These are phyloP conservation scores for Aspergillus jensenii DNA, from an alignment of 2,329 filamentous ascomycete genomes.

Conservation along the genomic window DNA sequence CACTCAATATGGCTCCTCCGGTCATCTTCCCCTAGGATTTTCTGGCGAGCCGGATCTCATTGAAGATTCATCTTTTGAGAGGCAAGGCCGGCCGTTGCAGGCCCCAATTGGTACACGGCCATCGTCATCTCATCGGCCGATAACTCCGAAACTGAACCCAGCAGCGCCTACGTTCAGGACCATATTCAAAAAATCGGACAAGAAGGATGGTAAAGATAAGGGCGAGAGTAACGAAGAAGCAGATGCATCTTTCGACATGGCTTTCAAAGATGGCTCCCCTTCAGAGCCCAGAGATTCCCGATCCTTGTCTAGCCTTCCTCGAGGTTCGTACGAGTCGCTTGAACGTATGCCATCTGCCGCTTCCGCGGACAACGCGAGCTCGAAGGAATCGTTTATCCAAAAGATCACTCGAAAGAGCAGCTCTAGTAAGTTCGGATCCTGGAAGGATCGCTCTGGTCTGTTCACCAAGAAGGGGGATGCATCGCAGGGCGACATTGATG, in stretches of 20 bases:
- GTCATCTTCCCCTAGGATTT: slow-evolving; percentile 57
- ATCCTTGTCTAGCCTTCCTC: slow-evolving; percentile 45
- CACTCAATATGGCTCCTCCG: slow-evolving; percentile 72
- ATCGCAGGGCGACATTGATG: slow-evolving; percentile 45
- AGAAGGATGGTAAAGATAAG: slow-evolving; percentile 42
- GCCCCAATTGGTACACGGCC: slow-evolving; percentile 79
- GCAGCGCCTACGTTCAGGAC: slow-evolving; percentile 84
- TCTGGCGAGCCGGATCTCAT: slow-evolving; percentile 50
- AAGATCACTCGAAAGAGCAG: slow-evolving; percentile 53
- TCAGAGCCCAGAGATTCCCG: slow-evolving; percentile 46
- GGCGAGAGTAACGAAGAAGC: slow-evolving; percentile 36
- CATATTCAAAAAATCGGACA: slow-evolving; percentile 55
- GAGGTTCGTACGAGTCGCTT: slow-evolving; percentile 49
- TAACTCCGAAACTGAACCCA: slow-evolving; percentile 72
- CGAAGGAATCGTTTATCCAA: slow-evolving; percentile 52
- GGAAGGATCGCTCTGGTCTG: slow-evolving; percentile 50
- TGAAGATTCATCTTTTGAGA: slow-evolving; percentile 47
- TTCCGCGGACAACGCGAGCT: slow-evolving; percentile 39
- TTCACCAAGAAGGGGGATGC: slow-evolving; percentile 49
- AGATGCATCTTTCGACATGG: slow-evolving; percentile 30
- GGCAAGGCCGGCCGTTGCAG: slow-evolving; percentile 53
- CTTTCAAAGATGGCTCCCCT: slow-evolving; percentile 41
- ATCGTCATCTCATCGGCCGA: slow-evolving; percentile 54
- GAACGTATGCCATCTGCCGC: slow-evolving; percentile 47
- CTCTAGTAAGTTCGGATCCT: slow-evolving; percentile 52